A percentile compares a stretch with the other conserved stretches of the same genome.
Conservation (phyloP, 2,329 filamentous ascomycete species). For the Apiospora aurea region DNA sequence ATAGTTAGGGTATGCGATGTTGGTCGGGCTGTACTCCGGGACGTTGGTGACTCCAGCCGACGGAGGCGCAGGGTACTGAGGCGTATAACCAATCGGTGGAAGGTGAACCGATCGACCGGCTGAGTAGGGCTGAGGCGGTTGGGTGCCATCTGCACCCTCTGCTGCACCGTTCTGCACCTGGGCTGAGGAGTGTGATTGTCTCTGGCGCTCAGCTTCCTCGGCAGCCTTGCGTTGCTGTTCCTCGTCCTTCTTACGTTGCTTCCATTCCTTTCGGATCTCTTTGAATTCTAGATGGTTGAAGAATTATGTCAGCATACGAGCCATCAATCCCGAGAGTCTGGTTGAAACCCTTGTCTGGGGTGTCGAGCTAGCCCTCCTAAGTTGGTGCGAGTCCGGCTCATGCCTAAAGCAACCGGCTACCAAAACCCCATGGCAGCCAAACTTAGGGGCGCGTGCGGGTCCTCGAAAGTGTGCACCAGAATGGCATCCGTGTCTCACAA, state of each 20-base stretch:
- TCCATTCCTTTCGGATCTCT: slow-evolving; percentile 99
- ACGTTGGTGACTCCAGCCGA: slow-evolving; percentile 61
- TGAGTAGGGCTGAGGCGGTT: slow-evolving; percentile 62
- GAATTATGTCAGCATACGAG: slow-evolving; percentile 9
- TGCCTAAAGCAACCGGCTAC: slow-evolving; percentile 17
- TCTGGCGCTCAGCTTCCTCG: slow-evolving; percentile 81
- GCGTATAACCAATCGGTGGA: slow-evolving; percentile 78
- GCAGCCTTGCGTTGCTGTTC: slow-evolving; percentile 88
- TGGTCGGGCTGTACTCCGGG: slow-evolving; percentile 58
- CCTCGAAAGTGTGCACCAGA: not conserved
- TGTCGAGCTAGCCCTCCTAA: slow-evolving; percentile 22
- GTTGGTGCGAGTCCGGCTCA: slow-evolving; percentile 23
- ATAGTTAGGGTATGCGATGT: slow-evolving; percentile 65
- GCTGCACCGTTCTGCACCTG: slow-evolving; percentile 57
- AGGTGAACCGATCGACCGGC: slow-evolving; percentile 68
- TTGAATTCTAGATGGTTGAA: slow-evolving; percentile 80
- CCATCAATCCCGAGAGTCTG: slow-evolving; percentile 14
- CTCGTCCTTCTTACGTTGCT: slow-evolving; percentile 98
- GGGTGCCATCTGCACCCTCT: slow-evolving; percentile 58
- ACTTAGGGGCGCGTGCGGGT: not conserved
- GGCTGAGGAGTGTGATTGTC: slow-evolving; percentile 58
- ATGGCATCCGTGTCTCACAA: slow-evolving; percentile 27
- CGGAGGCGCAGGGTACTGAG: slow-evolving; percentile 68
- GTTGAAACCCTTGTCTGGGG: slow-evolving; percentile 19
- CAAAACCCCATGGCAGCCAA: slow-evolving; percentile 20